Base-by-base conservation (phyloP, 768 basidiomycete genomes). In the Candolleomyces eurysporus region DNA sequence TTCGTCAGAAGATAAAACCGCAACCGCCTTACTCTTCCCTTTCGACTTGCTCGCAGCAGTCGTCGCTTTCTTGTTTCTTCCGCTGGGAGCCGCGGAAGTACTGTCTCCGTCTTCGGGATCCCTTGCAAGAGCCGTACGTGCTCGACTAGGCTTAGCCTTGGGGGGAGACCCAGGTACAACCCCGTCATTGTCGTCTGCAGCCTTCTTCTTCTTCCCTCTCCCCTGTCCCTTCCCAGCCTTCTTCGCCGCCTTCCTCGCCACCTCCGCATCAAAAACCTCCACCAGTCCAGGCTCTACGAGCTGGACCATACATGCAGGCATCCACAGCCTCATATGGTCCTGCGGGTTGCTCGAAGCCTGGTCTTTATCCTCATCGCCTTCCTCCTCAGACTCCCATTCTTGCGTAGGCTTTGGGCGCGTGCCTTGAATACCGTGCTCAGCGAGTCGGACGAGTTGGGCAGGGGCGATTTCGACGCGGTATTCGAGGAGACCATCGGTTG, bases 381-480 rank as follows among this genome's bases (percentile, higher is more conserved):
- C 84, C 4, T 79, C 81, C 0, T 78, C 83, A 4, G 78, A 83
- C 10, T 79, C 67, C 82, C 84, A 76, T 68, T 85, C 73, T 69
- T 87, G 67, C 60, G 77, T 71, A 61, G 78, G 73, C 64, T 79
- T 75, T 61, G 75, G 40, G 3, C 92, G 81, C 19, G 80, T 74
- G 8, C 90, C 91, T 58, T 80, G 78, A 57, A 96, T 80, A 0
- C 90, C 91, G 0, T 79, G 80, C 64, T 86, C 87, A 13, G 87
- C 82, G 0, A 91, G 76, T 4, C 74, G 76, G 5, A 91, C 89
- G 21, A 94, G 81, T 50, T 82, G 79, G 5, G 79, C 78, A 0
- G 91, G 93, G 7, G 84, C 81, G 57, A 94, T 78, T 66, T 93
- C 89, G 13, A 96, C 75, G 1, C 94, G 89, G 65, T 93, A 94